Evolutionary conservation across 2,329 filamentous ascomycete genomes (phyloP).

Genomic region (Gyromitra esculenta): DNA sequence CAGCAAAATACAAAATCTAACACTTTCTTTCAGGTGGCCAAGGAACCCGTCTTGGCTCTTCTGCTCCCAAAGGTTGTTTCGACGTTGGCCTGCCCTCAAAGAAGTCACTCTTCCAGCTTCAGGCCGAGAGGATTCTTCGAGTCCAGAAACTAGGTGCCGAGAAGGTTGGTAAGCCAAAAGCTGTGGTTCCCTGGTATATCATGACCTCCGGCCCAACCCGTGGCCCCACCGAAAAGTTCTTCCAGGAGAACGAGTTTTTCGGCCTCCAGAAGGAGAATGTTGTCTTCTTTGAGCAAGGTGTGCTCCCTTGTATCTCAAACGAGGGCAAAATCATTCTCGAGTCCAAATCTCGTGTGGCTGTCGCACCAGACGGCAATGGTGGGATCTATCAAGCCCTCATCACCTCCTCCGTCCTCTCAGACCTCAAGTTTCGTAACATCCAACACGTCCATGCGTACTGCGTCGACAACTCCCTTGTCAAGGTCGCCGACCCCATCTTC

Average conservation of each 20-base stretch:
- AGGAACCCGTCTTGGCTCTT: constrained; percentile 92
- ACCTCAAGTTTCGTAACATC: constrained; percentile 89
- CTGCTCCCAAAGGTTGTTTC: constrained; percentile 95
- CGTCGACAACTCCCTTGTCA: constrained; percentile 98
- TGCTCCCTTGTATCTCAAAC: constrained; percentile 95
- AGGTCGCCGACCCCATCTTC: constrained; percentile 96
- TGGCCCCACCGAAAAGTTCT: constrained; percentile 91
- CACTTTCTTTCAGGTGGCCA: constrained; percentile 74
- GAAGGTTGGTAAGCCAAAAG: constrained; percentile 68
- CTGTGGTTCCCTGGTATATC: constrained; percentile 93
- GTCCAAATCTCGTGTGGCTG: constrained; percentile 86
- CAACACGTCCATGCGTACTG: constrained; percentile 98
- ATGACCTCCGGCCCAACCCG: constrained; percentile 98
- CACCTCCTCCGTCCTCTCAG: constrained; percentile 78
- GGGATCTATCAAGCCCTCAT: constrained; percentile 94
- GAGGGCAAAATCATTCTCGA: constrained; percentile 97
- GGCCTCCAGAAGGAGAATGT: constrained; percentile 87
- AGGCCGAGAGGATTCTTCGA: constrained; percentile 91
- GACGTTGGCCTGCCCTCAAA: constrained; percentile 91
- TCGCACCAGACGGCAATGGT: constrained; percentile 96
- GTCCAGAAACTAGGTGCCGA: constrained; percentile 81
- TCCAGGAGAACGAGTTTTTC: constrained; percentile 89
- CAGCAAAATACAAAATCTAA: constrained; percentile 13
- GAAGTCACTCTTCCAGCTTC: constrained; percentile 97
- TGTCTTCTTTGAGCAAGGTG: constrained; percentile 93